Evolutionary conservation across 345 rosid species (phyloP).

Genomic region (Eutrema japonicum): DNA sequence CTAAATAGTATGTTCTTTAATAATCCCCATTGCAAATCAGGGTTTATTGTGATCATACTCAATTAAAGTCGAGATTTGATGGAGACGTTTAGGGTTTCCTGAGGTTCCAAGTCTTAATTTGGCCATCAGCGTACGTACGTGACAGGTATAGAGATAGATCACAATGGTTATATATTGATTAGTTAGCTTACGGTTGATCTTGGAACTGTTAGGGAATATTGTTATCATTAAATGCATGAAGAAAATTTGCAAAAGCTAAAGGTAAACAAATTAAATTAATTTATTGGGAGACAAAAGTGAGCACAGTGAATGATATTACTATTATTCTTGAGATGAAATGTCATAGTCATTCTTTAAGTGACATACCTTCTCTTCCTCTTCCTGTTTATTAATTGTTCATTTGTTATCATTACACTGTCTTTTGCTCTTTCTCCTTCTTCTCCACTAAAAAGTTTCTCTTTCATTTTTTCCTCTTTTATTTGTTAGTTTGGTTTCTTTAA

Average conservation of each 20-base stretch:
- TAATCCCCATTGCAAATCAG: background rate
- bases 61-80: conserved; percentile 18
- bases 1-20: background rate
- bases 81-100: conserved; percentile 34
- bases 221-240: conserved; percentile 46
- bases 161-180: conserved; percentile 21
- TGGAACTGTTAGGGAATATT: conserved; percentile 45
- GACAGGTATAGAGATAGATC: conserved; percentile 22
- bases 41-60: background rate
- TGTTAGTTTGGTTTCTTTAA: conserved; percentile 42
- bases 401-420: conserved; percentile 60
- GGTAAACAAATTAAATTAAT: conserved; percentile 28
- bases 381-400: conserved; percentile 58
- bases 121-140: background rate
- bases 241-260: conserved; percentile 39
- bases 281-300: conserved; percentile 55
- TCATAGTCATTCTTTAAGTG: conserved; percentile 74
- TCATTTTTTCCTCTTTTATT: conserved; percentile 30
- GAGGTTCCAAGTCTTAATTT: conserved; percentile 17
- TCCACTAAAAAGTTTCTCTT: conserved; percentile 29
- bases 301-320: conserved; percentile 56
- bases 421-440: conserved; percentile 60
- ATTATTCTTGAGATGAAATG: conserved; percentile 66
- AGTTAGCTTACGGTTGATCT: conserved; percentile 39
- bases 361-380: conserved; percentile 44